A percentile compares a stretch with the other conserved stretches of the same genome.
Conservation (phyloP, 768 basidiomycete genomes). For the Russula ochroleuca region DNA sequence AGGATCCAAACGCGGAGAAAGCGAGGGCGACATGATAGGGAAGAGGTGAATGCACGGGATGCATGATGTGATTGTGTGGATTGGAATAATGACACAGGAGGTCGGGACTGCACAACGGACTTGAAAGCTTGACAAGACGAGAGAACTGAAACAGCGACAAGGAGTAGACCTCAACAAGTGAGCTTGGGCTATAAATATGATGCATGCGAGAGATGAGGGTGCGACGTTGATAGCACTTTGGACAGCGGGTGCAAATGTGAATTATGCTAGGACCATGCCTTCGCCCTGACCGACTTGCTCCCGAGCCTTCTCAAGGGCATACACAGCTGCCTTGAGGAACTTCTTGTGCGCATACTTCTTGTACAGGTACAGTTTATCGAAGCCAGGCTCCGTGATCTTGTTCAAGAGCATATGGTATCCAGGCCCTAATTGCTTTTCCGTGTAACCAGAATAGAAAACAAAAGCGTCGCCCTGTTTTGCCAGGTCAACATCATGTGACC, state of each 20-base stretch:
- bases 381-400: conserved; percentile 73
- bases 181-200: conserved; percentile 19
- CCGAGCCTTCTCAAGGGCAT: conserved; percentile 72
- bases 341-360: conserved; percentile 98
- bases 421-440: conserved; percentile 78
- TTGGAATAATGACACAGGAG: conserved; percentile 22
- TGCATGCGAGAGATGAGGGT: conserved; percentile 15
- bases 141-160: conserved; percentile 26
- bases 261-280: conserved; percentile 27
- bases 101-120: conserved; percentile 22
- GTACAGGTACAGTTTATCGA: conserved; percentile 82
- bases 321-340: conserved; percentile 87
- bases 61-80: conserved; percentile 20
- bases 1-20: conserved; percentile 27
- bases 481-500: conserved; percentile 30
- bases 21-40: conserved; percentile 22
- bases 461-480: conserved; percentile 75
- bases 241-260: not conserved
- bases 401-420: conserved; percentile 82
- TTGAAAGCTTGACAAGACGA: conserved; percentile 27
- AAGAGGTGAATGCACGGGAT: conserved; percentile 16
- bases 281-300: conserved; percentile 31
- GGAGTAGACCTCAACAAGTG: conserved; percentile 20
- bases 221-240: conserved; percentile 16
- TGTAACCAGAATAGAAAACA: conserved; percentile 88